Evolutionary conservation across 768 basidiomycete genomes (phyloP), one percentile per base, ranked within the genome.

Genomic region (Rhodosporidiobolus odoratus): DNA sequence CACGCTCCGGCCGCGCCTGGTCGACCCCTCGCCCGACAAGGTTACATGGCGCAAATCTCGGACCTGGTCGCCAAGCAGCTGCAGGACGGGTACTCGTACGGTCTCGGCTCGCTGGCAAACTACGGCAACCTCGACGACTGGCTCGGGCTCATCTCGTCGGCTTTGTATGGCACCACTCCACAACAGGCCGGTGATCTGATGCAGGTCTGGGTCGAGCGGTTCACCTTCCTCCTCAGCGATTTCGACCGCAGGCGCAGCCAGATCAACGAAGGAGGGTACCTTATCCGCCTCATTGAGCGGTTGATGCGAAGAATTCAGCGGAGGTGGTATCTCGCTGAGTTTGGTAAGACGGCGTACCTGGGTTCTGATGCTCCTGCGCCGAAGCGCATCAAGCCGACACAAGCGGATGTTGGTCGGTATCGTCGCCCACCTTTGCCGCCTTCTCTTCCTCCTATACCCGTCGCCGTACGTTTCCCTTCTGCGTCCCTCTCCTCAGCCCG

Each of bases 201-300:
- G 37, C 19, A 57, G 30, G 19, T 50, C 9, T 72, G 62, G 54
- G 40, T 40, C 12, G 12, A 25, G n/a, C 53, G 64, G n/a, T 27
- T 73, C 34, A 13, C 40, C 23, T 56, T 35, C 35, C 35, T 73
- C 12, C 34, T 78, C 77, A 57, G 69, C 76, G 53, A 72, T 66
- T 17, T 76, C 34, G 75, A 76, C 48, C 76, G 76, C n/a, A 30
- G 15, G 50, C 66, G 75, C 25, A 62, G 63, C 65, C 35, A 58
- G 30, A 45, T 78, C 52, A 83, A 81, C 74, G 83, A 84, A 72
- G 80, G 79, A 17, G 81, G 81, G 40, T 83, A 84, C 72, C 65
- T 84, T 47, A 79, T 85, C 73, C 80, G 82, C 27, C 77, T 85
- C 47, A 72, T 83, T 69, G 82, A 84, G 74, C 81, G 82, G 79